Base-by-base conservation (phyloP, 805 yeast genomes). In the Lipomyces spencermartinsiae region DNA sequence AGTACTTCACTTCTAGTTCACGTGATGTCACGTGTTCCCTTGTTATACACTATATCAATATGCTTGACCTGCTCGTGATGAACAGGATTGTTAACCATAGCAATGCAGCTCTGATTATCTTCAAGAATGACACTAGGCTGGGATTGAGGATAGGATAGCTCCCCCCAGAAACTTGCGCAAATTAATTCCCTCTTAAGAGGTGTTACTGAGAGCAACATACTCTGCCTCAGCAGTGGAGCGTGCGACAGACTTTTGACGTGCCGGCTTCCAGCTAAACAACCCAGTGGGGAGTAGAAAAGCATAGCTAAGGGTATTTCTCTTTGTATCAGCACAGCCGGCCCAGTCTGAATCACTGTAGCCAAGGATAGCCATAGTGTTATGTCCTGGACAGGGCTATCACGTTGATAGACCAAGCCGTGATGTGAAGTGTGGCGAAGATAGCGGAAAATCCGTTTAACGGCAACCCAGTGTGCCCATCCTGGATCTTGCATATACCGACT, bases 61-160 rank as follows among this genome's bases (percentile, higher is more conserved):
- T 60, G 63, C 33, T 60, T 53, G 3, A 58, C 53, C 34, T 58
- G 58, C 19, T 60, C 51, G 8, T 51, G 63, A 37, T 31, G 12
- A 4, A 53, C 22, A 3, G n/a, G 12, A 22, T 49, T 39, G 10
- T 37, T 34, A 14, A 49, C 12, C 16, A 60, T 12, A 2, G 31
- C 22, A 7, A 60, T 60, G 9, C 49, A 33, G 12, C 34, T 33
- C 10, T 34, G 43, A n/a, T n/a, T n/a, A n/a, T n/a, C n/a, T n/a
- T n/a, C n/a, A n/a, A n/a, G n/a, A n/a, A n/a, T n/a, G n/a, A n/a
- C n/a, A n/a, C n/a, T n/a, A n/a, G n/a, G n/a, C n/a, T n/a, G n/a
- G n/a, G n/a, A n/a, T n/a, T n/a, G n/a, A n/a, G n/a, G n/a, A n/a
- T n/a, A n/a, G n/a, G n/a, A n/a, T n/a, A n/a, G n/a, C n/a, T n/a